Evolutionary conservation across 768 basidiomycete species (phyloP).

Genomic region (Rhodocollybia butyracea): DNA sequence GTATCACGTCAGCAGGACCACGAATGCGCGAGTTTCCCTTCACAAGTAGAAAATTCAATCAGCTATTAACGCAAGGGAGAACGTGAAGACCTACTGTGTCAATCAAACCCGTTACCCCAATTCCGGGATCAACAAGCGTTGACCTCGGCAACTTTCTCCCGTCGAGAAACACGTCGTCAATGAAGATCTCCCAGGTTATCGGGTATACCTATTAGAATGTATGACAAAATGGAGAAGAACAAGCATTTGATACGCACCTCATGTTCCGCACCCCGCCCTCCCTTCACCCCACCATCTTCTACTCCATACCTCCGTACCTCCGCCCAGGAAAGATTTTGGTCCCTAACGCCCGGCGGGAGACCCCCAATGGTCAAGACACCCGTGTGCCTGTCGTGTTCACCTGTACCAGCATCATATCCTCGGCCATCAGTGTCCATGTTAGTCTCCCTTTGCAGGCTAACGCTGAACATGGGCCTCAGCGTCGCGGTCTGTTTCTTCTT

Average conservation of each 20-base stretch:
- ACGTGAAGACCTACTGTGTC: constrained; percentile 54
- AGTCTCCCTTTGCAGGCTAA: constrained; percentile 67
- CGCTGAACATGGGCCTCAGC: constrained; percentile 43
- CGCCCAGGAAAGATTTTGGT: constrained; percentile 60
- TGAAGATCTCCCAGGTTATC: constrained; percentile 66
- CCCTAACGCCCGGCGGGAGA: constrained; percentile 48
- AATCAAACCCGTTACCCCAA: constrained; percentile 60
- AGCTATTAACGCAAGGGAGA: not conserved
- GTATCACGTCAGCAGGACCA: constrained; percentile 65
- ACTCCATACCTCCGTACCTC: constrained; percentile 53
- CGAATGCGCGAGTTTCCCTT: constrained; percentile 79
- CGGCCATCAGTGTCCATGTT: not conserved
- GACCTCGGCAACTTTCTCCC: constrained; percentile 59
- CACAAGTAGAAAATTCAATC: not conserved
- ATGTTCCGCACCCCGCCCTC: constrained; percentile 51
- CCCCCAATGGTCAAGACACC: constrained; percentile 67
- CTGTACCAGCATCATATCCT: not conserved
- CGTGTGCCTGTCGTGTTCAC: constrained; percentile 54
- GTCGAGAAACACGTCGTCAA: constrained; percentile 74
- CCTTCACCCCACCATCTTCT: constrained; percentile 49
- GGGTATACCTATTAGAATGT: constrained; percentile 46
- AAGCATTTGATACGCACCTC: constrained; percentile 44
- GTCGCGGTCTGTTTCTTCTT: not conserved
- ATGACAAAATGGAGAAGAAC: not conserved
- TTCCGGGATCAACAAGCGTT: constrained; percentile 39